A percentile compares a stretch with the other conserved stretches of the same genome.
Evolutionary conservation across 1,284 basidiomycete genomes (phyloP).

Genomic region (Tilletiaria anomala): DNA sequence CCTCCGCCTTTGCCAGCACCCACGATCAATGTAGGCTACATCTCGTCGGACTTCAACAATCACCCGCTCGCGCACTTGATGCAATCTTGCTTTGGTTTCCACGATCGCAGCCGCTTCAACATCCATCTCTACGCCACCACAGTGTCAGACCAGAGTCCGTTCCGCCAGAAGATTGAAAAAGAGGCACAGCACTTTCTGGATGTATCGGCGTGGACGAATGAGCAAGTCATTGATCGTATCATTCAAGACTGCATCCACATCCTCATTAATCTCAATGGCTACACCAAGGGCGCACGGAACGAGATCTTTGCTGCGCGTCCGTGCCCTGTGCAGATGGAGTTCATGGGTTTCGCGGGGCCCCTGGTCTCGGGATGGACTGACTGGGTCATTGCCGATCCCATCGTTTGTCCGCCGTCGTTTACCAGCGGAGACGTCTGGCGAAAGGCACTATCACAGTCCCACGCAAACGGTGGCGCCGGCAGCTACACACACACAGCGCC

Average conservation of each 20-base stretch:
- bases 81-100: conserved; percentile 51
- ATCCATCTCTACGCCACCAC: conserved; percentile 50
- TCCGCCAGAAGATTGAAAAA: conserved; percentile 47
- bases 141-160: conserved; percentile 47
- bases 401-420: conserved; percentile 47
- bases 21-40: conserved; percentile 49
- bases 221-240: conserved; percentile 45
- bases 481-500: conserved; percentile 4
- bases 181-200: conserved; percentile 47
- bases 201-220: conserved; percentile 45
- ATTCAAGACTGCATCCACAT: conserved; percentile 47
- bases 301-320: conserved; percentile 52
- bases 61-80: conserved; percentile 53
- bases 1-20: conserved; percentile 46
- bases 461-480: background rate
- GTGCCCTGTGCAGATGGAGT: conserved; percentile 50
- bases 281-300: conserved; percentile 54
- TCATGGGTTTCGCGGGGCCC: conserved; percentile 46
- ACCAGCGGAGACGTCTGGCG: conserved; percentile 43
- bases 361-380: conserved; percentile 52
- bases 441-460: background rate
- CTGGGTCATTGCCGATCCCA: conserved; percentile 49
- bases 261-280: conserved; percentile 51
- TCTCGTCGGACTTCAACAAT: conserved; percentile 51
- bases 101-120: conserved; percentile 45